phyloP scores from a whole-genome alignment of 2,329 filamentous ascomycete species.

The Ramichloridium luteum region DNA sequence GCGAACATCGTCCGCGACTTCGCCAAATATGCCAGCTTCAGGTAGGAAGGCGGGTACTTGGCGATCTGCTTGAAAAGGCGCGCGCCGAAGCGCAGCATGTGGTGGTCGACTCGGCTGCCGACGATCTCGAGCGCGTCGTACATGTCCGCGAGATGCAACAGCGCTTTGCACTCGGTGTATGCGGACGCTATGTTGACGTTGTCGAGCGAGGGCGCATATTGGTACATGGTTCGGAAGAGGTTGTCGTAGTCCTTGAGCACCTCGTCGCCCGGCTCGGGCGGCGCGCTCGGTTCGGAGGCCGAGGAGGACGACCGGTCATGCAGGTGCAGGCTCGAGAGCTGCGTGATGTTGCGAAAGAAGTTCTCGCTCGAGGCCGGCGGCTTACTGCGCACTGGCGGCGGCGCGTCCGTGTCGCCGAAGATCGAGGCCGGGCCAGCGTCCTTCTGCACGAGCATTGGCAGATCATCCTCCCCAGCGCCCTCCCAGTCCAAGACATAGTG shows the following conservation, averaged over 20 bases:
- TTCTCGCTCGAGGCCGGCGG: constrained; percentile 49
- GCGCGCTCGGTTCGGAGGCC: constrained; percentile 28
- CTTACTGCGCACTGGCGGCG: constrained; percentile 48
- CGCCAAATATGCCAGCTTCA: constrained; percentile 77
- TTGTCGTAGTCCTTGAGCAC: constrained; percentile 89
- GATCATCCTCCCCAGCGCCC: constrained; percentile 52
- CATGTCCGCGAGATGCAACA: constrained; percentile 81
- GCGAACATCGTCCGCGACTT: constrained; percentile 64
- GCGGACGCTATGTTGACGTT: constrained; percentile 80
- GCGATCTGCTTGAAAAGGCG: constrained; percentile 92
- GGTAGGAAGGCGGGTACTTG: constrained; percentile 86
- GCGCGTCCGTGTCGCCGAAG: constrained; percentile 30
- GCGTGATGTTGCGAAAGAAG: constrained; percentile 83
- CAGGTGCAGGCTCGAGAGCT: constrained; percentile 49
- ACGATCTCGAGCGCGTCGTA: constrained; percentile 85
- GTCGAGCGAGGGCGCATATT: constrained; percentile 72
- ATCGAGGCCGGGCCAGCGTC: constrained; percentile 32
- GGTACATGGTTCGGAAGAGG: constrained; percentile 91
- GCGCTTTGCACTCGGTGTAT: constrained; percentile 85
- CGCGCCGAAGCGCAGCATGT: constrained; percentile 81
- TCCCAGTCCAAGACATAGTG: constrained; percentile 78
- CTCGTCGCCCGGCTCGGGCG: constrained; percentile 52
- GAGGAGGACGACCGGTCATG: no score
- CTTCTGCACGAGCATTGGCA: constrained; percentile 75
- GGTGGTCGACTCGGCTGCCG: constrained; percentile 82